Evolutionary conservation across 306 rosid genomes (phyloP).

Genomic region (Trifolium fragiferum): DNA sequence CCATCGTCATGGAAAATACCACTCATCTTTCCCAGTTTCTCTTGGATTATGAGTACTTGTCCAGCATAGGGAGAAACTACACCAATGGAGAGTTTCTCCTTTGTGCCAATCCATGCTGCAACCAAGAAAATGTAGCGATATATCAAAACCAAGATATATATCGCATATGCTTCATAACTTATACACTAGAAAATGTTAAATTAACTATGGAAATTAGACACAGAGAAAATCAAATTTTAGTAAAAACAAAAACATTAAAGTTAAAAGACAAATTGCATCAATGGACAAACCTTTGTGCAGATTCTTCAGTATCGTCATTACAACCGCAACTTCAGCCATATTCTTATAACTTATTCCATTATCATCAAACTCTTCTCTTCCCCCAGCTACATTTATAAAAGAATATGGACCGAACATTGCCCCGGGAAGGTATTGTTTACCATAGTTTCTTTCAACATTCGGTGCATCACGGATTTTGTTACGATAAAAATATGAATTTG

Average conservation of each 20-base stretch:
- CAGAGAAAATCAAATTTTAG: too few relatives aligned
- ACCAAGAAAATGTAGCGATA: neutral
- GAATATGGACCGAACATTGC: constrained; percentile 72
- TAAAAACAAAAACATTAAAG: too few relatives aligned
- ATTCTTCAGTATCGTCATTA: constrained; percentile 50
- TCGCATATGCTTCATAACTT: neutral
- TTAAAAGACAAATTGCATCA: too few relatives aligned
- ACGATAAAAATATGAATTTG: constrained; percentile 59
- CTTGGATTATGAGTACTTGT: constrained; percentile 58
- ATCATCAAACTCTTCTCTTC: constrained; percentile 69
- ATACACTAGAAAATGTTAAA: neutral
- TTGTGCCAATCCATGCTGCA: constrained; percentile 51
- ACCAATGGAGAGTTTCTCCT: constrained; percentile 53
- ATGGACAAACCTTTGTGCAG: constrained; percentile 56
- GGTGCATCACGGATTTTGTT: constrained; percentile 57
- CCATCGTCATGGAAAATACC: constrained; percentile 32
- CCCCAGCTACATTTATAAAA: constrained; percentile 61
- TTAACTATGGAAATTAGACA: too few relatives aligned
- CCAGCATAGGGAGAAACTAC: constrained; percentile 77
- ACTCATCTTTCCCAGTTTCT: constrained; percentile 45
- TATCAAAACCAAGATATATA: neutral
- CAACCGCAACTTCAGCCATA: constrained; percentile 66
- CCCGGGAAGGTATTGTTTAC: constrained; percentile 53
- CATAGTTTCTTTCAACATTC: constrained; percentile 44
- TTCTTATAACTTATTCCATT: constrained; percentile 64